Conservation (phyloP, 2,329 filamentous ascomycete genomes). For the Colletotrichum sp. region DNA sequence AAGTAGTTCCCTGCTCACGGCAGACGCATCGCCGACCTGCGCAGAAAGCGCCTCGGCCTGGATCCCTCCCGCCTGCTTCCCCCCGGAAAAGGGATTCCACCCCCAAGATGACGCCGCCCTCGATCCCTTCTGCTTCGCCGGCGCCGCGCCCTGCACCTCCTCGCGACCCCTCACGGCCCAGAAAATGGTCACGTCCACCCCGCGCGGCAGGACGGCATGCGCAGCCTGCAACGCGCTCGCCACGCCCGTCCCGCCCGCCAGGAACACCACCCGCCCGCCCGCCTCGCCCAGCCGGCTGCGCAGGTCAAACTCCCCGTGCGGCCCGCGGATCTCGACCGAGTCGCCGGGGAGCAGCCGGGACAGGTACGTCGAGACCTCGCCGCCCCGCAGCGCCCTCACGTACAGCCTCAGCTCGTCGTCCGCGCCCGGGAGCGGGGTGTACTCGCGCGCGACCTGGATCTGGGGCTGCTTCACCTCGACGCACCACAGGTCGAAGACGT, state of each 20-base stretch:
- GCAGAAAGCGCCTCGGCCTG: slow-evolving; percentile 24
- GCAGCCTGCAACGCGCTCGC: slow-evolving; percentile 87
- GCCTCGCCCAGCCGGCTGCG: slow-evolving; percentile 32
- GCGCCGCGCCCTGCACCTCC: not conserved
- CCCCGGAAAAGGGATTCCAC: slow-evolving; percentile 9
- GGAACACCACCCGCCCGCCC: slow-evolving; percentile 68
- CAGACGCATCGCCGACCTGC: slow-evolving; percentile 36
- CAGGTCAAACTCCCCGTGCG: slow-evolving; percentile 70
- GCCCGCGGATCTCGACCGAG: slow-evolving; percentile 77
- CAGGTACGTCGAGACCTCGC: slow-evolving; percentile 87
- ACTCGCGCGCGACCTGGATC: slow-evolving; percentile 87
- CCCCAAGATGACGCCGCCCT: slow-evolving; percentile 22
- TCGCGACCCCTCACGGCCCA: slow-evolving; percentile 75
- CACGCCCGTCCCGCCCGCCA: slow-evolving; percentile 92
- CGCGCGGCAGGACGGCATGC: slow-evolving; percentile 65
- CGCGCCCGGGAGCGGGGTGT: slow-evolving; percentile 77
- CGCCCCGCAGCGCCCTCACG: slow-evolving; percentile 76
- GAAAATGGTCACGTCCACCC: slow-evolving; percentile 68
- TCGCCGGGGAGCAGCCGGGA: slow-evolving; percentile 63
- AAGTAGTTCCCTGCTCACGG: slow-evolving; percentile 67
- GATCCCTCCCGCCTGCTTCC: not conserved
- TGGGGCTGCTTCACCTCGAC: slow-evolving; percentile 95
- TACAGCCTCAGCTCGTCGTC: slow-evolving; percentile 68
- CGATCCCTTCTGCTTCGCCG: not conserved
- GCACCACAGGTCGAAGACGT: slow-evolving; percentile 72